Conservation (phyloP, 352 stramenopile species). For the Halophytophthora polymorphica region DNA sequence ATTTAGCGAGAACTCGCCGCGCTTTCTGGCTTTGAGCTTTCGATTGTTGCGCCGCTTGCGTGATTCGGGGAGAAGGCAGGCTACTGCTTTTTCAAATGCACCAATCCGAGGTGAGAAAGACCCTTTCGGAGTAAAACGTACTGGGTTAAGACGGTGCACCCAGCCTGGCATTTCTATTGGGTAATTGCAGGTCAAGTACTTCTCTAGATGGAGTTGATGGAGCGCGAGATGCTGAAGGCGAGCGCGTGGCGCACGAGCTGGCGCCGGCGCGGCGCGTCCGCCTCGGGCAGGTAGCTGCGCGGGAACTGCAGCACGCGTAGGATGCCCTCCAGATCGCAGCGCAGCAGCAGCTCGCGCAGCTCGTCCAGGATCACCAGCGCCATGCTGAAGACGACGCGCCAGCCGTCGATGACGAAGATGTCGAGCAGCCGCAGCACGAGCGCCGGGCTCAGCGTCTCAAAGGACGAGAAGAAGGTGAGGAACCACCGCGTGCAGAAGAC, state of each 20-base stretch:
- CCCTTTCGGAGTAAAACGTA: no score
- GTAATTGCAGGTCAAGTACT: no score
- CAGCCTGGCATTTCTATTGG: no score
- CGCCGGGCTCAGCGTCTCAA: slow-evolving; percentile 67
- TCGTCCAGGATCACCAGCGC: slow-evolving; percentile 77
- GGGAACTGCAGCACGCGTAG: slow-evolving; percentile 65
- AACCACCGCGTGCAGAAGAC: slow-evolving; percentile 82
- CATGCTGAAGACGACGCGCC: slow-evolving; percentile 77
- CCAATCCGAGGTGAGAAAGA: no score
- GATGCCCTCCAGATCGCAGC: slow-evolving; percentile 65
- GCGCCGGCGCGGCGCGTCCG: slow-evolving; percentile 30
- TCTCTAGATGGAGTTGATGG: slow-evolving; percentile 44
- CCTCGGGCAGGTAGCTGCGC: slow-evolving; percentile 45
- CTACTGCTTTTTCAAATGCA: no score
- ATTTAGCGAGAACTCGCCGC: slow-evolving; percentile 19
- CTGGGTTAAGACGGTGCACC: no score
- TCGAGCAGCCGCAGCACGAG: slow-evolving; percentile 73
- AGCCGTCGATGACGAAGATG: slow-evolving; percentile 77
- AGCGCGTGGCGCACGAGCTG: slow-evolving; percentile 61
- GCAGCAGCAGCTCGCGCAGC: slow-evolving; percentile 47
- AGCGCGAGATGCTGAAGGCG: slow-evolving; percentile 58
- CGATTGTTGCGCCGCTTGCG: no score
- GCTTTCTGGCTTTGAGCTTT: slow-evolving; percentile 36
- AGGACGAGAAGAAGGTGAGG: slow-evolving; percentile 81
- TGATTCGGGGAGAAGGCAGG: no score